Evolutionary conservation across 1,284 basidiomycete species (phyloP).

Genomic region (Melanopsichium pennsylvanicum): DNA sequence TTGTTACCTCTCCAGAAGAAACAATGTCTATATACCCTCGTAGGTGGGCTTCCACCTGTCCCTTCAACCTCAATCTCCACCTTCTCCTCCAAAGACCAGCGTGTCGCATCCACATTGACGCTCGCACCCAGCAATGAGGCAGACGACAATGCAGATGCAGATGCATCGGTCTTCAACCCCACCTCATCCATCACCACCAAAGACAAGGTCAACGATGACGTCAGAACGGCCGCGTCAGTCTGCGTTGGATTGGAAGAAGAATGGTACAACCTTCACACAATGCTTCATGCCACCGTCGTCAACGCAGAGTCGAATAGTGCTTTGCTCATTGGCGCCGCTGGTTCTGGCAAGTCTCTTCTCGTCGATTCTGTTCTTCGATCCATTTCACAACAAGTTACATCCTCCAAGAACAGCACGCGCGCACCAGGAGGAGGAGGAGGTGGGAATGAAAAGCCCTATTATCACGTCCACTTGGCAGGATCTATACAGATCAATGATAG

Average conservation of each 20-base stretch:
- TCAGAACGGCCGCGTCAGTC: constrained; percentile 10
- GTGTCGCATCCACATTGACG: neutral
- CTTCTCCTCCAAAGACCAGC: neutral
- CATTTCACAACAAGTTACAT: too few species aligned
- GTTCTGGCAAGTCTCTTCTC: constrained; percentile 52
- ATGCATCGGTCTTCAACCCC: constrained; percentile 6
- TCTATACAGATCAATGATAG: constrained; percentile 57
- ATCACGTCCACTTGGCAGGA: constrained; percentile 51
- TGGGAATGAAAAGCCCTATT: constrained; percentile 14
- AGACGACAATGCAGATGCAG: constrained; percentile 3
- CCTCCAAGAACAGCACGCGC: too few species aligned
- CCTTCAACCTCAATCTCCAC: neutral
- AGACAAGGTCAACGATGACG: neutral
- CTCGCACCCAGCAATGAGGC: neutral
- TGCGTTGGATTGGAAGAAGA: constrained; percentile 54
- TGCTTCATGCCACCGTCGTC: constrained; percentile 44
- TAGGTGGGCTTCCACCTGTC: constrained; percentile 16
- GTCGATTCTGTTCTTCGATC: constrained; percentile 50
- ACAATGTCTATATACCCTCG: constrained; percentile 20
- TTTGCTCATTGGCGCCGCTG: constrained; percentile 54
- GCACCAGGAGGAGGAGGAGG: too few species aligned
- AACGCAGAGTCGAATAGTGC: constrained; percentile 59
- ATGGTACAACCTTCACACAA: constrained; percentile 42
- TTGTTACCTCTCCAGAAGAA: constrained; percentile 19
- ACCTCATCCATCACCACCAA: neutral